phyloP scores from a whole-genome alignment of 257 asterid genomes.

The Parsonsia alboflavescens region DNA sequence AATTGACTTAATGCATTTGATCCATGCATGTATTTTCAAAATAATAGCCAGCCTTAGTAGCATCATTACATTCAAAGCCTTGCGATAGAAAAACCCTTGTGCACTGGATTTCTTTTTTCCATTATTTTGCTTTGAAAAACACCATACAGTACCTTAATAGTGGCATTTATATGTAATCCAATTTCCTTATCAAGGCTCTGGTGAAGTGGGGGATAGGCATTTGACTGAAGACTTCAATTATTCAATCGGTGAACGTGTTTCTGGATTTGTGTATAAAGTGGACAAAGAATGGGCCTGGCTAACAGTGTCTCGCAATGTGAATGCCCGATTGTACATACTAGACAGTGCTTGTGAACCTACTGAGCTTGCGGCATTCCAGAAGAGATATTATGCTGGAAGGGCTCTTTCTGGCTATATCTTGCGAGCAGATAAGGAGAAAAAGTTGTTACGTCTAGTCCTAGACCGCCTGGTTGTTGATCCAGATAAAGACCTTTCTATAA shows the following conservation, averaged over 20 bases:
- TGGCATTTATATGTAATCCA: neutral
- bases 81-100: neutral
- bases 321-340: constrained; percentile 63
- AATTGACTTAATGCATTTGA: neutral
- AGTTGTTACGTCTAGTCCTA: constrained; percentile 60
- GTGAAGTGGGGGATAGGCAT: constrained; percentile 25
- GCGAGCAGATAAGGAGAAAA: constrained; percentile 60
- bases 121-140: neutral
- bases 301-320: constrained; percentile 64
- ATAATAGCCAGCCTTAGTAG: neutral
- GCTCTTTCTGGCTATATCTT: constrained; percentile 54
- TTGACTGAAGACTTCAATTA: constrained; percentile 45
- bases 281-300: constrained; percentile 84
- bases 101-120: neutral
- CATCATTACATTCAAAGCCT: neutral
- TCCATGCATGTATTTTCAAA: neutral
- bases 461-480: constrained; percentile 28
- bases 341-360: constrained; percentile 77
- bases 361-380: constrained; percentile 66
- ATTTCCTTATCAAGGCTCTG: constrained; percentile 47
- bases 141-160: neutral
- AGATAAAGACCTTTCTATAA: constrained; percentile 13
- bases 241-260: constrained; percentile 53
- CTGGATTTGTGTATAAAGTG: constrained; percentile 80
- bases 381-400: constrained; percentile 65